Base-by-base conservation (phyloP, 805 yeast species). In the Yarrowia sp. region DNA sequence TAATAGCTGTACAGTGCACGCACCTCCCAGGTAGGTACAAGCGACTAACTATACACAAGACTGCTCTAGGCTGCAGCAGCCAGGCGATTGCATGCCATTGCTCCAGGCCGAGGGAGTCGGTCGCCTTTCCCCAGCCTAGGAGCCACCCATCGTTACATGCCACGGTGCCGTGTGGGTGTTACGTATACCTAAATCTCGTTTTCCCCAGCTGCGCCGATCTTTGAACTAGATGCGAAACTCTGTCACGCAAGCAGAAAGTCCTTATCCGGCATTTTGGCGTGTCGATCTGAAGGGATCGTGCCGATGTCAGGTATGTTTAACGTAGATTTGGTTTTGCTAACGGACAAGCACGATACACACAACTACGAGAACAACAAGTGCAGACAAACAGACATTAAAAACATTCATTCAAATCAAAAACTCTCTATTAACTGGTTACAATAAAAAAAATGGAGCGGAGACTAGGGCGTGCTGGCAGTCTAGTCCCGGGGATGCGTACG, bases 401-500 rank as follows among this genome's bases (percentile, higher is more conserved):
- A 39, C 19, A 31, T 47, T 32, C 29, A 47, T 35, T 33, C 29
- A 27, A n/a, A 9, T 27, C 61, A 38, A 55, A 55, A 55, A 38
- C 61, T 38, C 35, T 29, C 61, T 55, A 55, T 55, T 38, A 38
- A 29, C 61, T 55, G 47, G 38, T 19, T 55, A 38, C 61, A 55
- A 55, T 38, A 55, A 36, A 55, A 51, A 27, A 38, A 35, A 38
- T 25, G 35, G 35, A 55, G 46, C 33, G 47, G 47, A 38, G 61
- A 55, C 35, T 33, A 22, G n/a, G 31, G 29, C 29, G 12, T 27
- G 29, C 29, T n/a, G n/a, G n/a, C n/a, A n/a, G n/a, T 27, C 29
- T 39, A 55, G 27, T 62, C 61, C 32, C 62, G 55, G n/a, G 35
- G 39, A 49, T 72, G 73, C 19, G 69, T 70, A 19, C 74, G 65